phyloP scores from a whole-genome alignment of 2,329 filamentous ascomycete species.

The Diplocarpon rosae region DNA sequence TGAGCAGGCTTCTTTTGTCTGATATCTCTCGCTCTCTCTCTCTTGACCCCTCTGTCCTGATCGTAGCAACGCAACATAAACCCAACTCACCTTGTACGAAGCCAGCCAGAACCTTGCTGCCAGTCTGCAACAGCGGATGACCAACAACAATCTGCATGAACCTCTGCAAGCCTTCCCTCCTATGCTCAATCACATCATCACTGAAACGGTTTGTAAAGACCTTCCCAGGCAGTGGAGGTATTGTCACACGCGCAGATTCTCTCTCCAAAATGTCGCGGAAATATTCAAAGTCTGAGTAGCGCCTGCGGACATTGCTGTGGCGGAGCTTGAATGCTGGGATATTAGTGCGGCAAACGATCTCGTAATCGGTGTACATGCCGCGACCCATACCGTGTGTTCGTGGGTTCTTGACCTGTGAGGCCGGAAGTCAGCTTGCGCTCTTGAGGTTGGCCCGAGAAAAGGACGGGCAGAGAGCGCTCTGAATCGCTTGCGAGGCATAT shows the following conservation, averaged over 20 bases:
- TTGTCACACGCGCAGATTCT: conserved; percentile 86
- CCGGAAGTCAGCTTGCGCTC: conserved; percentile 8
- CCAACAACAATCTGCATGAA: conserved; percentile 97
- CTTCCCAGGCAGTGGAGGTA: conserved; percentile 90
- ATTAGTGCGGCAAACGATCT: conserved; percentile 95
- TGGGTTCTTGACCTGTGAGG: conserved; percentile 71
- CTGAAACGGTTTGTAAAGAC: conserved; percentile 97
- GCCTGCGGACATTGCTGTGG: conserved; percentile 74
- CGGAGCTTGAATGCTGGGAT: conserved; percentile 98
- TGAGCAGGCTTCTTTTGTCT: background rate
- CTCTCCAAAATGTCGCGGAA: conserved; percentile 97
- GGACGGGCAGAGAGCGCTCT: background rate
- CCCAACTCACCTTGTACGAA: conserved; percentile 81
- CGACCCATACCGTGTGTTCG: conserved; percentile 90
- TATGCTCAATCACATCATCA: conserved; percentile 94
- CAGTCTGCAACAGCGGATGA: conserved; percentile 91
- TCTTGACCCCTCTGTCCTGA: background rate
- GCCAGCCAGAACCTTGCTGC: conserved; percentile 88
- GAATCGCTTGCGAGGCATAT: background rate
- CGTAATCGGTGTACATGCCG: conserved; percentile 97
- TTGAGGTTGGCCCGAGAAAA: conserved; percentile 1
- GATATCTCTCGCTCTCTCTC: background rate
- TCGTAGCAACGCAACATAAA: background rate
- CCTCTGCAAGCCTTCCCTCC: conserved; percentile 81
- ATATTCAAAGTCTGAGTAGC: conserved; percentile 97